phyloP scores from a whole-genome alignment of 2,329 filamentous ascomycete species.

The Colletotrichum sp. region DNA sequence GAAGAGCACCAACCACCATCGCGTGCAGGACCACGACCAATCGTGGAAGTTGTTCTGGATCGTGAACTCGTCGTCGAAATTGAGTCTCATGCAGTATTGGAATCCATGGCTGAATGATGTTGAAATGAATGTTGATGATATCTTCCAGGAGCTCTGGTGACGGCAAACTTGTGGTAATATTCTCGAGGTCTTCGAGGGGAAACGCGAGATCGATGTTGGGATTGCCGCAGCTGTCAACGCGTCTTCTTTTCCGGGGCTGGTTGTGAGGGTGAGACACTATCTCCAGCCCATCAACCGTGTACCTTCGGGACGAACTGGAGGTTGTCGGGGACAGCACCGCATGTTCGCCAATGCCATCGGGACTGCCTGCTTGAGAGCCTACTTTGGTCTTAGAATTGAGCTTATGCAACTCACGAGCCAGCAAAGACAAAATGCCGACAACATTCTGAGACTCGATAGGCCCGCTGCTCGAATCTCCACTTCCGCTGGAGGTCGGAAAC shows the following conservation, averaged over 20 bases:
- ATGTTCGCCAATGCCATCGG: not conserved
- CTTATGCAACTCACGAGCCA: constrained; percentile 25
- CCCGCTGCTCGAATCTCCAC: not conserved
- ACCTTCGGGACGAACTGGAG: constrained; percentile 1
- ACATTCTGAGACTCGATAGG: constrained; percentile 14
- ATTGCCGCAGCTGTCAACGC: constrained; percentile 28
- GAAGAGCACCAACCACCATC: constrained; percentile 32
- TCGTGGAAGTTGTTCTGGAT: constrained; percentile 27
- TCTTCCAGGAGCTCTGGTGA: constrained; percentile 20
- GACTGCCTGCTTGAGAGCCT: not conserved
- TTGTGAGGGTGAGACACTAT: constrained; percentile 5
- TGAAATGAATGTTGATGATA: constrained; percentile 34
- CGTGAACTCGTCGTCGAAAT: constrained; percentile 30
- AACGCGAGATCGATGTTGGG: constrained; percentile 23
- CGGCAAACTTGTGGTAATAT: constrained; percentile 28
- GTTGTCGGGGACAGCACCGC: constrained; percentile 2
- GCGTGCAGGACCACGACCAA: constrained; percentile 39
- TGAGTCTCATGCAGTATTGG: constrained; percentile 38
- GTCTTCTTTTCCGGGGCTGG: constrained; percentile 21
- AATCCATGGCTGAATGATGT: constrained; percentile 44
- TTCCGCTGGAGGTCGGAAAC: not conserved
- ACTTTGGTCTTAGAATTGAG: constrained; percentile 2
- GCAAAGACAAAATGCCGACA: constrained; percentile 21
- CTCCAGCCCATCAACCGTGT: not conserved
- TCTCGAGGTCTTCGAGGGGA: constrained; percentile 25